Evolutionary conservation across 371 early-diverging fungal genomes (phyloP), one percentile per base, ranked within the genome.

Genomic region (Vittaforma corneae): DNA sequence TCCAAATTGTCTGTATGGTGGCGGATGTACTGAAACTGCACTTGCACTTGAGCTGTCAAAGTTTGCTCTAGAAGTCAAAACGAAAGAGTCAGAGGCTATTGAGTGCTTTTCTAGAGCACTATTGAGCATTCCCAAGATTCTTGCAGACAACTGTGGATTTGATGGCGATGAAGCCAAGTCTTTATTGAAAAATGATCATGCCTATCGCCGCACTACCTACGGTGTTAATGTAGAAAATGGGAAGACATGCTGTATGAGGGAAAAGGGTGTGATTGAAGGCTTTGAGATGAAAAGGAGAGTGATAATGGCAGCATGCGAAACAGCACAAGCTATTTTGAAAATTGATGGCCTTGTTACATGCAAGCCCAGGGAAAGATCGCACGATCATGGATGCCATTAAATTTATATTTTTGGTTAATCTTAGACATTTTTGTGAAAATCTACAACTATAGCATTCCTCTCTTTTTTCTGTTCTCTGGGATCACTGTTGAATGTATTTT

Each of bases 71-170:
- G 85, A 81, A 70, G 90, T 90, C 22, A 82, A 93, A 20, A 93
- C 93, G 48, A 91, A 91, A 81, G 85, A 89, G 76, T 87, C 93
- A n/a, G 86, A 93, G 60, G 96, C 95, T 46, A 86, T 93, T 52
- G 89, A 91, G 79, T 83, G 89, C 33, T 95, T 96, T 83, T 86
- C 94, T 34, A 84, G 85, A 69, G 99, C 96, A 9, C 82, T 98
- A 42, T 85, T 93, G 63, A 88, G 85, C 82, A 87, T 97, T 81
- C 94, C 95, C 18, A 89, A 90, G 22, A 95, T 93, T 70, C 81
- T 98, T 57, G 90, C 94, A 26, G 94, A 94, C 74, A 98, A 98
- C 76, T 93, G 92, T 35, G 99, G 99, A 54, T 91, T 89, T 73
- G 92, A 95, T 78, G 87, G 89, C 62, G 85, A 90, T 0, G 91